Conservation (phyloP, 1,139 yeast genomes). For the Suzukiozyma palmioleophila region DNA sequence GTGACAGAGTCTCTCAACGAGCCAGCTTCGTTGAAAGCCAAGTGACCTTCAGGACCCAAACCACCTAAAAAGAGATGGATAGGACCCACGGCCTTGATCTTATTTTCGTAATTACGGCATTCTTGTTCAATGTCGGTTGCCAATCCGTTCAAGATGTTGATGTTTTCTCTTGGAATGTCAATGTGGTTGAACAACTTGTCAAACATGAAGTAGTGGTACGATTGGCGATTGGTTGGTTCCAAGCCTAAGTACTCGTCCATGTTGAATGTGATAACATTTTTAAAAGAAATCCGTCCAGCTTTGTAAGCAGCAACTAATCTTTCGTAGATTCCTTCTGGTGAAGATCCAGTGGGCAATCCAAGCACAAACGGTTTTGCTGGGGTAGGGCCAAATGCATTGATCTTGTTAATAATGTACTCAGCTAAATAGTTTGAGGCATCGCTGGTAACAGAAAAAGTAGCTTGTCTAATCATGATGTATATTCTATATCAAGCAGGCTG, state of each 20-base stretch:
- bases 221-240: conserved; percentile 45
- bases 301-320: conserved; percentile 44
- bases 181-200: conserved; percentile 56
- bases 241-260: conserved; percentile 61
- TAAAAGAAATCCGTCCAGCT: conserved; percentile 42
- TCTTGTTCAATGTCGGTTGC: conserved; percentile 44
- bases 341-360: conserved; percentile 65
- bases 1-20: conserved; percentile 45
- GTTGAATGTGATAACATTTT: conserved; percentile 56
- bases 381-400: conserved; percentile 46
- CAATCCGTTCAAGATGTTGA: conserved; percentile 53
- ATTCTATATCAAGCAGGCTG: neutral
- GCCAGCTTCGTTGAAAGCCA: conserved; percentile 63
- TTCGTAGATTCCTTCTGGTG: conserved; percentile 57
- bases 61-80: conserved; percentile 60
- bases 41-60: conserved; percentile 61
- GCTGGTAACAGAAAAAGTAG: conserved; percentile 31
- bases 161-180: conserved; percentile 52
- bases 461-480: conserved; percentile 29
- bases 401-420: conserved; percentile 39
- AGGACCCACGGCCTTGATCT: conserved; percentile 47
- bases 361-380: conserved; percentile 49
- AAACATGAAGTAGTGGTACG: conserved; percentile 60
- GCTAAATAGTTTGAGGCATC: conserved; percentile 53
- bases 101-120: conserved; percentile 47